A percentile compares a stretch with the other conserved stretches of the same genome.
Evolutionary conservation across 148 eudicot species (phyloP).

Genomic region (Cornus controversa): DNA sequence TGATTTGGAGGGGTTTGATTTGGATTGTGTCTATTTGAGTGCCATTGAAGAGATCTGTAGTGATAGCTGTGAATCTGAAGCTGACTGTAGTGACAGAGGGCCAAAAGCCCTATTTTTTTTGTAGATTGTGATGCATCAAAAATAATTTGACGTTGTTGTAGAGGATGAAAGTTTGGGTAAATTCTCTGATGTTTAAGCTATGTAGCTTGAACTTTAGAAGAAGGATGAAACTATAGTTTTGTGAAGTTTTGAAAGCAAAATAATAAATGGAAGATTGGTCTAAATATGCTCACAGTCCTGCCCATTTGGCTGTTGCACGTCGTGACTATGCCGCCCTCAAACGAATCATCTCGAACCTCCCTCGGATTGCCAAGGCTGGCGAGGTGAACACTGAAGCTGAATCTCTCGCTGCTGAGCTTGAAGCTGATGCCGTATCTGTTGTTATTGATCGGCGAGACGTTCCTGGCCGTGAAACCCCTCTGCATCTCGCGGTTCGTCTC

Average conservation of each 20-base stretch:
- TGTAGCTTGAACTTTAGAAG: constrained; percentile 25
- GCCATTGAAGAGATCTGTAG: not conserved
- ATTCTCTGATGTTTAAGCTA: not conserved
- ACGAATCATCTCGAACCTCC: constrained; percentile 47
- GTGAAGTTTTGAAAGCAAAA: constrained; percentile 9
- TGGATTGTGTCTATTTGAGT: not conserved
- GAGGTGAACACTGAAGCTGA: constrained; percentile 73
- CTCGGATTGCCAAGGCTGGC: constrained; percentile 78
- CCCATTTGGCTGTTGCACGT: constrained; percentile 65
- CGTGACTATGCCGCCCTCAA: constrained; percentile 61
- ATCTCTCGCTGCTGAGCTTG: constrained; percentile 71
- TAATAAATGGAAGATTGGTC: constrained; percentile 71
- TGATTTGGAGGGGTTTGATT: not conserved
- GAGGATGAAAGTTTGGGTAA: not conserved
- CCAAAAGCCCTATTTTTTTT: not conserved
- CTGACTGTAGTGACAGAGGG: not conserved
- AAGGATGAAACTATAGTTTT: constrained; percentile 18
- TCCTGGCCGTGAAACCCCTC: constrained; percentile 89
- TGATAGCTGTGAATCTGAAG: not conserved
- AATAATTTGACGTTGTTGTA: not conserved
- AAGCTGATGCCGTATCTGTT: constrained; percentile 72
- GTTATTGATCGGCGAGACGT: constrained; percentile 79
- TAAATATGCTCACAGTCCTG: constrained; percentile 73
- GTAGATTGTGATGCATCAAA: not conserved
- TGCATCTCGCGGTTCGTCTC: constrained; percentile 81